Base-by-base conservation (phyloP, 2,329 filamentous ascomycete genomes). In the Fusarium incarnatum region DNA sequence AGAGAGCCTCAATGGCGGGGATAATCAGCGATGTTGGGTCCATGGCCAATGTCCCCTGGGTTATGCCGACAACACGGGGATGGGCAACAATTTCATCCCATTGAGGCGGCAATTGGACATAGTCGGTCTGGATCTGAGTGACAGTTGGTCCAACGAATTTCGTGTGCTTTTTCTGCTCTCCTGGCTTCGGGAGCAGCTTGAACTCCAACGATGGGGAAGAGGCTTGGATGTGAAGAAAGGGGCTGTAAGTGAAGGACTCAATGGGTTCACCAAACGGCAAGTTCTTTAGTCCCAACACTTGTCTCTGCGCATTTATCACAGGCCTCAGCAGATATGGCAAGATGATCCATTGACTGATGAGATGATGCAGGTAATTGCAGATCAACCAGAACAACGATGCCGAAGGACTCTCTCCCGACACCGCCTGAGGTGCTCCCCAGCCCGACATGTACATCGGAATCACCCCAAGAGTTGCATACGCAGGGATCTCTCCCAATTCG, bases 381-480 rank as follows among this genome's bases (percentile, higher is more conserved):
- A 78, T 23, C 50, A 75, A 47, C 1, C 73, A 73, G 3, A 76
- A 22, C 41, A 61, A 65, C 6, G 77, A 77, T 1, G 68, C 67
- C 8, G 79, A 73, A 13, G 79, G 80, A 30, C 69, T 66, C 4
- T 71, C 59, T 3, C 80, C 80, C 6, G 79, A 80, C 9, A 75
- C 76, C 4, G 77, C 74, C 8, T 78, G 68, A 4, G 78, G 78
- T 9, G 77, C 76, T 8, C 64, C 60, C 63, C 71, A 68, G 22
- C 60, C 59, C 15, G 78, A 79, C 45, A 76, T 76, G 49, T 82
- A 81, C 32, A 82, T 75, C 3, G 80, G 80, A 34, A 81, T 80
- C 5, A 82, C 79, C 6, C 80, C 80, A 12, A 82, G 68, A 1
- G 80, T 82, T 5, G 79, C 80, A 58, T 80, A 82, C 0, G 64